Evolutionary conservation across 1,139 yeast genomes (phyloP), one percentile per base, ranked within the genome.

Genomic region (Wickerhamomyces sp.): DNA sequence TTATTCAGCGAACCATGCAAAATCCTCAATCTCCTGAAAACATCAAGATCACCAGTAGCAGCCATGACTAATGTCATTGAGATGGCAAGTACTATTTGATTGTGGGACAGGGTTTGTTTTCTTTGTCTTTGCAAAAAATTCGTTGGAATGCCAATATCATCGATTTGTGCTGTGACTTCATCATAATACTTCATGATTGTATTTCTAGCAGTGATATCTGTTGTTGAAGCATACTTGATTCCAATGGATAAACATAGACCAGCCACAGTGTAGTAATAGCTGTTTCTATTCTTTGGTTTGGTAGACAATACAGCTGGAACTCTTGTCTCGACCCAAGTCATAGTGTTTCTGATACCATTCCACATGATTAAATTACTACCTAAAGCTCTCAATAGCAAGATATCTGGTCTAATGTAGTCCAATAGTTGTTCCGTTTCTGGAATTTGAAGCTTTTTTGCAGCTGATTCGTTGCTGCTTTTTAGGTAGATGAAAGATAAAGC

Each of bases 21-120:
- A 16, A 72, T 71, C 41, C 96, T 69, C 28, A 87, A 61, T 38
- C 96, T 66, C 49, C 91, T 70, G 47, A 91, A 73, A 0, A 81
- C 74, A 36, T 78, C 83, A 36, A 89, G 60, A 55, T 91, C 96
- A 1, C 98, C 98, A 16, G 89, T 77, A 1, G 96, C 96, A 2
- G 95, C 89, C 87, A 87, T 85, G 0, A 88, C 72, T 23, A 86
- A 66, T 0, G 96, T 73, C 12, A 75, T 60, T 14, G 91, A 72
- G 11, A 88, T 58, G 2, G 81, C 72, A 18, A 87, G 49, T 1
- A 81, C 63, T 46, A 78, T 78, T 39, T 79, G 75, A 25, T 81
- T 66, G 32, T 72, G 74, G 15, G 69, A 59, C 3, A 83, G 72
- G 25, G 85, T 72, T 33, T 68, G 63, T 32, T 72, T 67, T 0